phyloP scores from a whole-genome alignment of 2,329 filamentous ascomycete species.

The Tricladium varicosporioides region DNA sequence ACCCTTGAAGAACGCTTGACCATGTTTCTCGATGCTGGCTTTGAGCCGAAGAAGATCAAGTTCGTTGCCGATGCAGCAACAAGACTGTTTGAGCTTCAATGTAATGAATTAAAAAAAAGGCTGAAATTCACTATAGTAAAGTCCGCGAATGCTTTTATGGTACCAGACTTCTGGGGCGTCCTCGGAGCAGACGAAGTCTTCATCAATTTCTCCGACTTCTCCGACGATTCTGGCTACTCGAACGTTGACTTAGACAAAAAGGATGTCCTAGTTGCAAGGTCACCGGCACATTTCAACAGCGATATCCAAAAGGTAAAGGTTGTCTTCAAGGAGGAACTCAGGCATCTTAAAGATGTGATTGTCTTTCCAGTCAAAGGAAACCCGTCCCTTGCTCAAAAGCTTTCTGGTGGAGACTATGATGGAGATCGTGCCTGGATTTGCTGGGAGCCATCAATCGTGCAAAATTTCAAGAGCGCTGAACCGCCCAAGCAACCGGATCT shows the following conservation, averaged over 20 bases:
- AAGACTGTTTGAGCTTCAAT: conserved; percentile 19
- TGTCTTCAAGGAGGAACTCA: conserved; percentile 57
- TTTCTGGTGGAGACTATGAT: conserved; percentile 81
- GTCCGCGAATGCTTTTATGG: conserved; percentile 64
- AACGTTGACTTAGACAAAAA: conserved; percentile 53
- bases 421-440: conserved; percentile 77
- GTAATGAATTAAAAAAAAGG: conserved; percentile 43
- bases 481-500: conserved; percentile 46
- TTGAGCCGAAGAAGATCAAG: conserved; percentile 47
- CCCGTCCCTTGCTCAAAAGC: conserved; percentile 62
- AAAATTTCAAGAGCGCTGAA: conserved; percentile 63
- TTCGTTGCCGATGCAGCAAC: conserved; percentile 48
- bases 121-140: conserved; percentile 59
- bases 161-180: conserved; percentile 62
- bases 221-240: conserved; percentile 49
- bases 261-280: conserved; percentile 66
- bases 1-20: conserved; percentile 48
- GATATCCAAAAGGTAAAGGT: conserved; percentile 70
- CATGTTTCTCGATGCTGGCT: conserved; percentile 58
- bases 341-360: conserved; percentile 72
- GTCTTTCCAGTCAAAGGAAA: conserved; percentile 68
- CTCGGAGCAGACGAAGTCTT: conserved; percentile 66
- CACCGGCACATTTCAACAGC: conserved; percentile 66
- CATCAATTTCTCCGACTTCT: conserved; percentile 63
- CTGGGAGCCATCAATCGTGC: conserved; percentile 66